These are phyloP conservation scores for Yarrowia alimentaria DNA, from an alignment of 805 yeast species.

Conservation along the genomic window DNA sequence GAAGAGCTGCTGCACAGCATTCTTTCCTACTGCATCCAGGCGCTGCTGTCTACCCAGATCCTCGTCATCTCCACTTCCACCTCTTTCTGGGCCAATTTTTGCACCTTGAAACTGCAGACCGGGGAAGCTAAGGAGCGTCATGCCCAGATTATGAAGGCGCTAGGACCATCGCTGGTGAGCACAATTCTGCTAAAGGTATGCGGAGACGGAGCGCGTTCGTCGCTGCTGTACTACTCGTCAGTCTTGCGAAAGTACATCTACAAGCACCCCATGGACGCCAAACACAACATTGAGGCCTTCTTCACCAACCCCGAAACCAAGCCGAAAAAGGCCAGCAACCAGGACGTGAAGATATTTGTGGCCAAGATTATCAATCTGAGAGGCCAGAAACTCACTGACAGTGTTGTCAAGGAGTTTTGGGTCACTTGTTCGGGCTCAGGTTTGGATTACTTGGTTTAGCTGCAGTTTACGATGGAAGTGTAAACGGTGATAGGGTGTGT, in stretches of 20 bases:
- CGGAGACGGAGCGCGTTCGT: conserved; percentile 45
- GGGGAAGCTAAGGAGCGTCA: conserved; percentile 26
- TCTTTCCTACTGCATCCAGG: conserved; percentile 35
- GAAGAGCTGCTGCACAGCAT: conserved; percentile 7
- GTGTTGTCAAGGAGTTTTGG: conserved; percentile 40
- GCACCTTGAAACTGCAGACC: conserved; percentile 34
- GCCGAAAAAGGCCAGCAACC: conserved; percentile 19
- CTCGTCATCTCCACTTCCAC: conserved; percentile 53
- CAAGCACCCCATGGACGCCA: conserved; percentile 30
- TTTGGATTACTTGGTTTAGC: conserved; percentile 16
- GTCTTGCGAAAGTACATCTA: conserved; percentile 39
- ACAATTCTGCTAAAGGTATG: conserved; percentile 46
- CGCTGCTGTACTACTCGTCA: conserved; percentile 45
- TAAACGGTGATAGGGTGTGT: too few relatives aligned
- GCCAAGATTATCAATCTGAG: conserved; percentile 37
- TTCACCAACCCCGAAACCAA: conserved; percentile 31
- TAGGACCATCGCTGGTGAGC: conserved; percentile 39
- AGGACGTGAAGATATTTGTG: conserved; percentile 33
- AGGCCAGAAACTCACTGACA: conserved; percentile 36
- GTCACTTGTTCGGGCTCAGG: conserved; percentile 36
- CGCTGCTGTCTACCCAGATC: conserved; percentile 51
- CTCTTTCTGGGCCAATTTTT: conserved; percentile 54
- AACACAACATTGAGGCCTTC: conserved; percentile 28
- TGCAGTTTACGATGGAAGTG: too few relatives aligned
- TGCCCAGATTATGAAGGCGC: conserved; percentile 35